Evolutionary conservation across 768 basidiomycete species (phyloP).

Genomic region (Serendipita sp.): DNA sequence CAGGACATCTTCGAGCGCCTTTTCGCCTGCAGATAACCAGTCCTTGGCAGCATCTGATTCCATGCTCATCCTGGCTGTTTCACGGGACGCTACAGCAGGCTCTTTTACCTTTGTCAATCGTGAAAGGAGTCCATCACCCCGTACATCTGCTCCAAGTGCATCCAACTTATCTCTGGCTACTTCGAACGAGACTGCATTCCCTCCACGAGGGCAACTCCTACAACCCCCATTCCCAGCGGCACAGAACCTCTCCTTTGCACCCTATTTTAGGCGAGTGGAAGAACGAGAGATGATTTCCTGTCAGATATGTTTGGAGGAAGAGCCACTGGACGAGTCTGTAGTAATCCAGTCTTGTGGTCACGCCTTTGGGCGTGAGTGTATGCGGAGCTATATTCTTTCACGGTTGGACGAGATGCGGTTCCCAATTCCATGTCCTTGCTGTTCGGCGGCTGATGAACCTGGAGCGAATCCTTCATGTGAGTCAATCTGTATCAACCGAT

Average conservation of each 20-base stretch:
- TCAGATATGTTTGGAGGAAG: slow-evolving; percentile 37
- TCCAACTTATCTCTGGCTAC: slow-evolving; percentile 3
- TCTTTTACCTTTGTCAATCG: not conserved
- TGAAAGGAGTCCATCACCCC: not conserved
- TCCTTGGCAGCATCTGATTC: not conserved
- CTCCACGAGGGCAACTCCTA: not conserved
- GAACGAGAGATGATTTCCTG: slow-evolving; percentile 20
- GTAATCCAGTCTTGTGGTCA: slow-evolving; percentile 31
- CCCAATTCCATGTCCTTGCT: slow-evolving; percentile 47
- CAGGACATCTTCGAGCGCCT: not conserved
- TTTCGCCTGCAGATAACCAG: not conserved
- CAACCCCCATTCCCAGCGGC: not conserved
- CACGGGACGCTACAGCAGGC: not conserved
- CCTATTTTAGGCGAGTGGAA: not conserved
- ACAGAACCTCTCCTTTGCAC: not conserved
- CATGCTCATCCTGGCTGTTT: not conserved
- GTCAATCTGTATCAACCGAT: slow-evolving; percentile 5
- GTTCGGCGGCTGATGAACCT: slow-evolving; percentile 20
- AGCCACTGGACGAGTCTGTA: slow-evolving; percentile 28
- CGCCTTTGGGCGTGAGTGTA: slow-evolving; percentile 36
- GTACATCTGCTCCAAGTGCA: not conserved
- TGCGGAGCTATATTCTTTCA: slow-evolving; percentile 25
- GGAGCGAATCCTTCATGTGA: slow-evolving; percentile 20
- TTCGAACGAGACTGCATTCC: not conserved
- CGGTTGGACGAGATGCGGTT: slow-evolving; percentile 39